A percentile compares a stretch with the other conserved stretches of the same genome.
These are phyloP conservation scores for Hypoxylon sp. DNA, from an alignment of 2,329 filamentous ascomycete genomes.

Conservation along the genomic window DNA sequence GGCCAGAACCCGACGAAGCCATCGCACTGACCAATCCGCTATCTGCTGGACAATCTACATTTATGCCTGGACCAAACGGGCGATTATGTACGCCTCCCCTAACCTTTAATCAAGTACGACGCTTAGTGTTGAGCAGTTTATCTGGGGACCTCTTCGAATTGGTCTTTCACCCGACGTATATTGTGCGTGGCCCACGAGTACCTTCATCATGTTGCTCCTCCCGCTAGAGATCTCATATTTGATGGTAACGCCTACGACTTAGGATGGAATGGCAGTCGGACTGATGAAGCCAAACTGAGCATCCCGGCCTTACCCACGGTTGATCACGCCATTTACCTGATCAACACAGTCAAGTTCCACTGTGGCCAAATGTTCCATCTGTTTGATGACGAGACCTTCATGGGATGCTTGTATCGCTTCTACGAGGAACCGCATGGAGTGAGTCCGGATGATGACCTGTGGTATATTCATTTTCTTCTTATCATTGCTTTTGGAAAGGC, in stretches of 20 bases:
- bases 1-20: not conserved
- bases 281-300: not conserved
- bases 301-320: constrained; percentile 1
- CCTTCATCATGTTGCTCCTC: not conserved
- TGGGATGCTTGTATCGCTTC: constrained; percentile 1
- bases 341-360: constrained; percentile 12
- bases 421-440: constrained; percentile 1
- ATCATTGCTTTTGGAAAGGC: constrained; percentile 11
- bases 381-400: constrained; percentile 6
- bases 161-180: constrained; percentile 5
- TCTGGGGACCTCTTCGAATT: constrained; percentile 8
- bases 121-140: constrained; percentile 3
- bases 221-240: not conserved
- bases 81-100: not conserved
- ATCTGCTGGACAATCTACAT: constrained; percentile 8
- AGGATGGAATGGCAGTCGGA: constrained; percentile 6
- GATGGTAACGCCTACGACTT: constrained; percentile 9
- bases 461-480: constrained; percentile 18
- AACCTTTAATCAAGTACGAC: not conserved
- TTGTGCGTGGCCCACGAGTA: not conserved
- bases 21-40: constrained; percentile 3
- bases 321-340: constrained; percentile 4
- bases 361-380: constrained; percentile 14
- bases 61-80: constrained; percentile 12
- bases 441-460: not conserved